Conservation (phyloP, 345 rosid species). For the Psidium friedrichsthalianum region DNA sequence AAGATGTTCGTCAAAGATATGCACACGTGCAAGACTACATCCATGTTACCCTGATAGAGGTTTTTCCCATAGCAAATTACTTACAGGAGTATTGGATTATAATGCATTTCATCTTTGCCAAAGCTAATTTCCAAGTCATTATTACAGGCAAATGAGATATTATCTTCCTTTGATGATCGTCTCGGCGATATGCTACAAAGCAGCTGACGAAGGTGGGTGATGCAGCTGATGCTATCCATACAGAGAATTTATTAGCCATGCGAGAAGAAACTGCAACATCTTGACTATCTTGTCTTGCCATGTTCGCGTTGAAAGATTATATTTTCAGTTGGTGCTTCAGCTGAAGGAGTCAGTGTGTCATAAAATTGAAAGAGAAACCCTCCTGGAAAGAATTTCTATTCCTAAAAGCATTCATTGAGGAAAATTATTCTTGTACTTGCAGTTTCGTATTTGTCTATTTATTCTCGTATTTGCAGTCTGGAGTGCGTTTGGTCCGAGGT, state of each 20-base stretch:
- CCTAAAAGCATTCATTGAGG: background rate
- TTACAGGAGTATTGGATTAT: background rate
- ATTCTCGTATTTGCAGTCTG: conserved; percentile 39
- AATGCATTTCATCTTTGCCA: background rate
- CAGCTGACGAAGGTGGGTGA: conserved; percentile 70
- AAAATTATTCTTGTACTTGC: background rate
- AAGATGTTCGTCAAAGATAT: conserved; percentile 74
- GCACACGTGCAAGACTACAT: conserved; percentile 79
- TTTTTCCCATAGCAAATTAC: conserved; percentile 7
- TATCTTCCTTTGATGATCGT: conserved; percentile 93
- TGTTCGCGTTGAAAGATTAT: background rate
- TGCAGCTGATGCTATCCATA: background rate
- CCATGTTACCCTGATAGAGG: conserved; percentile 91
- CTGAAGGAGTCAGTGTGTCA: background rate
- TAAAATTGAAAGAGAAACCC: background rate
- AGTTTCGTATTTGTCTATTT: background rate
- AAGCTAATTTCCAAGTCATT: background rate
- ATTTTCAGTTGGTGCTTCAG: background rate
- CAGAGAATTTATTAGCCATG: background rate
- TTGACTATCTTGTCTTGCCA: background rate
- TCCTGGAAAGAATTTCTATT: background rate
- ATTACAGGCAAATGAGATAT: conserved; percentile 75
- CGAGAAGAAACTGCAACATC: background rate
- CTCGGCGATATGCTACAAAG: conserved; percentile 85
- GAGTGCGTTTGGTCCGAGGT: conserved; percentile 83